A percentile compares a stretch with the other conserved stretches of the same genome.
These are phyloP conservation scores for Ilex asprella DNA, from an alignment of 257 asterid genomes.

Conservation along the genomic window DNA sequence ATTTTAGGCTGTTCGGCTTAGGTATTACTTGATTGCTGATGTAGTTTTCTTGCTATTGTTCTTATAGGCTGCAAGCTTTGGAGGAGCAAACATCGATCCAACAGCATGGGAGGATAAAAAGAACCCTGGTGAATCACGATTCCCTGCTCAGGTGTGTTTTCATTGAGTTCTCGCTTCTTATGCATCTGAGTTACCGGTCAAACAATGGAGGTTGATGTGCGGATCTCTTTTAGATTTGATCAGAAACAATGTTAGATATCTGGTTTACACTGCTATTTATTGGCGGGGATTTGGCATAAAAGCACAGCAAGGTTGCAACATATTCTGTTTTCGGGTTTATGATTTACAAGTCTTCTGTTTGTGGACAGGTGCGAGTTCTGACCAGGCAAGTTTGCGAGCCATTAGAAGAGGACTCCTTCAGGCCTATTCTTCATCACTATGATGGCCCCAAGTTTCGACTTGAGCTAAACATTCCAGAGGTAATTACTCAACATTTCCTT, in stretches of 20 bases:
- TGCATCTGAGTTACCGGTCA: background rate
- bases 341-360: background rate
- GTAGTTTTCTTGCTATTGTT: background rate
- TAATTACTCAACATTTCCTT: conserved; percentile 8
- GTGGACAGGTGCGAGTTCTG: conserved; percentile 57
- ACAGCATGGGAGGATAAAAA: conserved; percentile 99
- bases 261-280: too few relatives aligned
- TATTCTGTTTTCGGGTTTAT: background rate
- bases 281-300: too few relatives aligned
- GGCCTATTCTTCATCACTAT: conserved; percentile 96
- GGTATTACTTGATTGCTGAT: background rate
- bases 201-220: too few relatives aligned
- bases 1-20: background rate
- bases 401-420: conserved; percentile 86
- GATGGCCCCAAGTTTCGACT: conserved; percentile 99
- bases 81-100: conserved; percentile 90
- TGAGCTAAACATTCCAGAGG: conserved; percentile 89
- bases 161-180: background rate
- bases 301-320: too few relatives aligned
- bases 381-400: conserved; percentile 89
- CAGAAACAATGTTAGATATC: too few relatives aligned
- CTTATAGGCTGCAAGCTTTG: conserved; percentile 83
- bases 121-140: conserved; percentile 81
- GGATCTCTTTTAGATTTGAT: too few relatives aligned
- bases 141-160: conserved; percentile 82